Conservation (phyloP, 805 yeast species). For the Ogataea paraovalis region DNA sequence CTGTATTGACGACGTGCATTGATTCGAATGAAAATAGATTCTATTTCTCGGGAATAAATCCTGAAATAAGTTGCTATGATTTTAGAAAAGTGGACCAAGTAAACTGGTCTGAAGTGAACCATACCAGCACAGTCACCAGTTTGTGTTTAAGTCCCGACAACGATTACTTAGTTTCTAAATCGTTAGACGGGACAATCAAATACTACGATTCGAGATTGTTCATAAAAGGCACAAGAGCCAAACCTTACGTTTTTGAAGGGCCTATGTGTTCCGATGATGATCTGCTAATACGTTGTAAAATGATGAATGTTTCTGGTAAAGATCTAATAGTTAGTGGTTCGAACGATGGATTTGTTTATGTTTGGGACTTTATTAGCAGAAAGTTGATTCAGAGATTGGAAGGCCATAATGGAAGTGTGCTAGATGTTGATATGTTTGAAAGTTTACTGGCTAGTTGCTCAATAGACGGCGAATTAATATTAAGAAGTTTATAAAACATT, state of each 20-base stretch:
- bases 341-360: slow-evolving; percentile 51
- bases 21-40: slow-evolving; percentile 38
- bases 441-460: slow-evolving; percentile 46
- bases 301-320: slow-evolving; percentile 34
- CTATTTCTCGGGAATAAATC: slow-evolving; percentile 67
- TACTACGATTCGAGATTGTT: slow-evolving; percentile 50
- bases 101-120: slow-evolving; percentile 42
- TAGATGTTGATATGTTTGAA: slow-evolving; percentile 48
- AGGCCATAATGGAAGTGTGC: slow-evolving; percentile 61
- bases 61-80: slow-evolving; percentile 58
- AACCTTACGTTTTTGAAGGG: slow-evolving; percentile 52
- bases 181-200: slow-evolving; percentile 54
- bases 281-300: slow-evolving; percentile 44
- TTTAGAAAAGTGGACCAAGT: slow-evolving; percentile 38
- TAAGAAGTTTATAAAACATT: slow-evolving; percentile 32
- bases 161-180: slow-evolving; percentile 43
- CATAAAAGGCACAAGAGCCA: slow-evolving; percentile 35
- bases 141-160: slow-evolving; percentile 37
- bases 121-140: slow-evolving; percentile 54
- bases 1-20: slow-evolving; percentile 49
- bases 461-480: slow-evolving; percentile 51
- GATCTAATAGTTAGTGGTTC: slow-evolving; percentile 52
- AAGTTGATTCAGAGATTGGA: slow-evolving; percentile 43
- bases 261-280: slow-evolving; percentile 52
- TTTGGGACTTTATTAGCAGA: slow-evolving; percentile 58